Evolutionary conservation across 192 early-diverging fungal species (phyloP).

Genomic region (Umbelopsis isabellina): DNA sequence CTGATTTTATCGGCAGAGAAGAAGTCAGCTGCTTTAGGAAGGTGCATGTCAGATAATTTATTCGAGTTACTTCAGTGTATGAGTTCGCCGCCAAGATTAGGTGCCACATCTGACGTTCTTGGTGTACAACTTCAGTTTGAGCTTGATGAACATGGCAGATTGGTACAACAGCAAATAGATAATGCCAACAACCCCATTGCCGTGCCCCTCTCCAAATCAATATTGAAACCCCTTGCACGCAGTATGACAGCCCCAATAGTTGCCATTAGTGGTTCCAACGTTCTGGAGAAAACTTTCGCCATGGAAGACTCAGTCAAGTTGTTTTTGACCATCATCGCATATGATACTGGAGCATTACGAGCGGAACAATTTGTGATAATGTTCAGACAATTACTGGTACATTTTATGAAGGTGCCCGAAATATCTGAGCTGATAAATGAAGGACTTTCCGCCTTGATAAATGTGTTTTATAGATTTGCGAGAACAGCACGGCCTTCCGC

Average conservation of each 20-base stretch:
- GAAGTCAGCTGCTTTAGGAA: slow-evolving; percentile 39
- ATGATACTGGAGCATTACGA: slow-evolving; percentile 55
- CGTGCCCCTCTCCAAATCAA: slow-evolving; percentile 30
- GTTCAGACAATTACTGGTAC: slow-evolving; percentile 40
- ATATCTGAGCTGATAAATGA: slow-evolving; percentile 40
- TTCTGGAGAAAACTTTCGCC: slow-evolving; percentile 41
- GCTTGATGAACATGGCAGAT: slow-evolving; percentile 37
- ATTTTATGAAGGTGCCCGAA: slow-evolving; percentile 35
- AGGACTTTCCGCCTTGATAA: slow-evolving; percentile 49
- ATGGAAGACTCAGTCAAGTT: slow-evolving; percentile 56
- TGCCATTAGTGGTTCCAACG: slow-evolving; percentile 22
- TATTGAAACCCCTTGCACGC: slow-evolving; percentile 37
- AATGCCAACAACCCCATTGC: slow-evolving; percentile 31
- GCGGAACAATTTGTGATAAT: slow-evolving; percentile 62
- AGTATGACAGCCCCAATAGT: slow-evolving; percentile 27
- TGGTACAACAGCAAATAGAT: slow-evolving; percentile 36
- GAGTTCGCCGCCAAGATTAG: slow-evolving; percentile 36
- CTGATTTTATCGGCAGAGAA: slow-evolving; percentile 45
- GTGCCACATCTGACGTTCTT: slow-evolving; percentile 33
- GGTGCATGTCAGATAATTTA: slow-evolving; percentile 47
- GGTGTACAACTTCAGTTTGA: slow-evolving; percentile 42
- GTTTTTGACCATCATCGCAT: slow-evolving; percentile 62
- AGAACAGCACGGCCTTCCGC: slow-evolving; percentile 44
- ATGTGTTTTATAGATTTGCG: slow-evolving; percentile 53
- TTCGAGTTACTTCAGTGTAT: slow-evolving; percentile 54